Evolutionary conservation across 345 rosid genomes (phyloP), one percentile per base, ranked within the genome.

Genomic region (Corchorus capsularis): DNA sequence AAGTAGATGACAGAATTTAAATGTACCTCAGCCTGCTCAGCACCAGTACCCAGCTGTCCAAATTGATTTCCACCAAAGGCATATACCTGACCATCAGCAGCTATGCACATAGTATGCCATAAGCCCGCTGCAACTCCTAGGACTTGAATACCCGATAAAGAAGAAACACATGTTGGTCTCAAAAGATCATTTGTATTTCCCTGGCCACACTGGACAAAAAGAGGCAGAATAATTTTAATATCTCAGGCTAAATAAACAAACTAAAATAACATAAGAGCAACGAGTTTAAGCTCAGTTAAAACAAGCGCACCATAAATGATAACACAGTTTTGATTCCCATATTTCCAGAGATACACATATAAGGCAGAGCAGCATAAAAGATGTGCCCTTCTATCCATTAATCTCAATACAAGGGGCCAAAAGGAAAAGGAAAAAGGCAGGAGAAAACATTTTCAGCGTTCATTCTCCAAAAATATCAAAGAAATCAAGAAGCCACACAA

Each of bases 21-120:
- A 56, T 9, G 0, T 87, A 91, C 98, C 97, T 94, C 95, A 52
- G 75, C 85, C 47, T 88, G 94, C n/a, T 89, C 93, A 55, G 79
- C 83, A 66, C 91, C 97, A 34, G 97, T 90, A 73, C 98, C 98
- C 56, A 91, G 60, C 68, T 94, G 97, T 54, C 93, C 98, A 74
- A 91, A 94, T 79, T 94, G 98, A 78, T 91, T 93, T n/a, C 97
- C 97, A 61, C 98, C 95, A 43, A 93, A 91, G 5, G 87, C 79
- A 80, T 89, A 91, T 22, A 93, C 90, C 71, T 12, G 79, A 15
- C 97, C 97, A 41, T 91, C 89, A 65, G n/a, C 80, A 32, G 89
- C 79, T 75, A 88, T 76, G 76, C 97, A 94, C 8, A 90, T 43
- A 37, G 94, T 94, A 73, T 94, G 98, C 97, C 98, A 94, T 49